phyloP scores from a whole-genome alignment of 495 filamentous ascomycete genomes.

The Rostrohypoxylon terebratum region DNA sequence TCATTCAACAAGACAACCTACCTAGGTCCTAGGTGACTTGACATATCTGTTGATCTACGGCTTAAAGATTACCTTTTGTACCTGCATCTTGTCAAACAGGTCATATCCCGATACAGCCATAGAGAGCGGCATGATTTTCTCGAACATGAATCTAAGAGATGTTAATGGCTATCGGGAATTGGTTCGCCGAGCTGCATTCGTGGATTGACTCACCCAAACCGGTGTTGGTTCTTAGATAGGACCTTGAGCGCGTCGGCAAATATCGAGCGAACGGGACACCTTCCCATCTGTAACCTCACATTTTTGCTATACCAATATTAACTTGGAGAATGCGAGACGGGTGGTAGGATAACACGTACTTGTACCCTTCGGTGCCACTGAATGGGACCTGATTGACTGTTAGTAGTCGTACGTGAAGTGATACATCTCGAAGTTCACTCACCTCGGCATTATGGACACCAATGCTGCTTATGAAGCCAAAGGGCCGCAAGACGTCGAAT shows the following conservation, averaged over 20 bases:
- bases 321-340: neutral
- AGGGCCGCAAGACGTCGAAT: slow-evolving; percentile 88
- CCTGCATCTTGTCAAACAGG: slow-evolving; percentile 91
- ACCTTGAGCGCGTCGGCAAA: slow-evolving; percentile 81
- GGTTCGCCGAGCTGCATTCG: neutral
- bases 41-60: slow-evolving; percentile 37
- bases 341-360: slow-evolving; percentile 50
- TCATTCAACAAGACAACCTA: neutral
- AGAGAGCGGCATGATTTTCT: slow-evolving; percentile 90
- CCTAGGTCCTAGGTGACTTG: neutral
- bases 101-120: slow-evolving; percentile 90
- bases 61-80: slow-evolving; percentile 82
- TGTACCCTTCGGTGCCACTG: slow-evolving; percentile 83
- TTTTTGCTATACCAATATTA: slow-evolving; percentile 72
- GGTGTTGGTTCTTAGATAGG: slow-evolving; percentile 83
- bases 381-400: slow-evolving; percentile 73
- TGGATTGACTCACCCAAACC: slow-evolving; percentile 72
- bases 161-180: slow-evolving; percentile 7
- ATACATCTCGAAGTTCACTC: slow-evolving; percentile 14
- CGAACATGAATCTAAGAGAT: slow-evolving; percentile 82
- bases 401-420: slow-evolving; percentile 23
- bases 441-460: slow-evolving; percentile 94
- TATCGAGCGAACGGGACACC: slow-evolving; percentile 90
- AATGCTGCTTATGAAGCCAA: slow-evolving; percentile 86
- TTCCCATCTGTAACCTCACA: slow-evolving; percentile 88